Evolutionary conservation across 2,329 filamentous ascomycete species (phyloP).

Genomic region (Beauveria scarabaeidicola): DNA sequence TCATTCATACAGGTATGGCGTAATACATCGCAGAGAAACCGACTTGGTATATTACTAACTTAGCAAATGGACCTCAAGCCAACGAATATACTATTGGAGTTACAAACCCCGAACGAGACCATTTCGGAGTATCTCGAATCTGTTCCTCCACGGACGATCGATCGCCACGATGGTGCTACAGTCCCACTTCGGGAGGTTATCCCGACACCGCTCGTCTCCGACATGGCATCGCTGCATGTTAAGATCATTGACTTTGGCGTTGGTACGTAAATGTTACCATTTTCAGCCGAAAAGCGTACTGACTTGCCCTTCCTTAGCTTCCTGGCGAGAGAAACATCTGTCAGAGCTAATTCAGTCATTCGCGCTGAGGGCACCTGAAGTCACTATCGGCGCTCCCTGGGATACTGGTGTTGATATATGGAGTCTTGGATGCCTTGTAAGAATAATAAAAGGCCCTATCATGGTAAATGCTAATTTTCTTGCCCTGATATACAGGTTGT

Average conservation of each 20-base stretch:
- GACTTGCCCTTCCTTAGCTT: constrained; percentile 13
- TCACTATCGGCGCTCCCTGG: constrained; percentile 18
- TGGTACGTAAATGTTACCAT: not conserved
- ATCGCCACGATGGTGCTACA: not conserved
- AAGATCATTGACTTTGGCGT: constrained; percentile 9
- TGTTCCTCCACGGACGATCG: not conserved
- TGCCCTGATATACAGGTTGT: not conserved
- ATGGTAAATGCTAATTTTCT: not conserved
- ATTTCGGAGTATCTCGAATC: not conserved
- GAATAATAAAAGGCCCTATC: not conserved
- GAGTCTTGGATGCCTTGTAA: constrained; percentile 16
- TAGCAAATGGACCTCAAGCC: not conserved
- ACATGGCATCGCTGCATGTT: not conserved
- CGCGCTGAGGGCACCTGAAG: constrained; percentile 18
- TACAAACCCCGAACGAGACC: not conserved
- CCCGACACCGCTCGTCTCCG: not conserved
- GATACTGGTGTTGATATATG: constrained; percentile 16
- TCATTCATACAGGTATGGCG: not conserved
- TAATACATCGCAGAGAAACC: not conserved
- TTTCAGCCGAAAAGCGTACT: not conserved
- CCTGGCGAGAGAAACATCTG: constrained; percentile 17
- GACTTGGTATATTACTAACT: not conserved
- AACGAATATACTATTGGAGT: constrained; percentile 2
- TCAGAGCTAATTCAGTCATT: constrained; percentile 18
- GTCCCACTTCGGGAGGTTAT: constrained; percentile 2